Conservation (phyloP, 345 rosid genomes). For the Angophora floribunda region DNA sequence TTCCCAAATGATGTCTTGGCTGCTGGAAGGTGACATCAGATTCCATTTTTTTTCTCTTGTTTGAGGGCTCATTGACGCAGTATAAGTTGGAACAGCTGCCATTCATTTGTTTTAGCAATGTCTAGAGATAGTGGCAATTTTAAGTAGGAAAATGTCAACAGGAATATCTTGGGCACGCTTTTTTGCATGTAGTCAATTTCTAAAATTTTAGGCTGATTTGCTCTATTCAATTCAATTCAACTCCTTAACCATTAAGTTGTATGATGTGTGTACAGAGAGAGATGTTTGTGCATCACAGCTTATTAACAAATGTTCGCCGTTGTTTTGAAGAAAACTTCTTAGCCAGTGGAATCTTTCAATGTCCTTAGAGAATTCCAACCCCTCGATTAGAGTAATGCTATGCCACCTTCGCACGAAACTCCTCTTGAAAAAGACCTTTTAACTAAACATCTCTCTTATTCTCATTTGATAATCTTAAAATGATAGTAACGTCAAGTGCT, state of each 20-base stretch:
- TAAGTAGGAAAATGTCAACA: not conserved
- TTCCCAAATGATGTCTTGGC: not conserved
- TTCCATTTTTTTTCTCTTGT: not conserved
- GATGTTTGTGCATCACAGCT: not conserved
- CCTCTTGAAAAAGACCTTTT: constrained; percentile 9
- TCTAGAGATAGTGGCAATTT: not conserved
- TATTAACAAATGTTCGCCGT: not conserved
- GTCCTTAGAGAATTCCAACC: not conserved
- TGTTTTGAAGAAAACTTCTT: not conserved
- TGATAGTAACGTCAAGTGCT: not conserved
- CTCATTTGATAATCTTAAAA: not conserved
- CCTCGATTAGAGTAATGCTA: not conserved
- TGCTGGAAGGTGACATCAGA: not conserved
- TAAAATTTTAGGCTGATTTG: not conserved
- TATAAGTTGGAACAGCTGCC: not conserved
- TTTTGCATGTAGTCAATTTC: not conserved
- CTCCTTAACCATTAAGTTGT: not conserved
- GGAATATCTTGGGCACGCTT: not conserved
- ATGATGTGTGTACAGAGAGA: not conserved
- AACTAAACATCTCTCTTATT: not conserved
- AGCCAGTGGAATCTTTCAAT: not conserved
- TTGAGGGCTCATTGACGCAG: not conserved
- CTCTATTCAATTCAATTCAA: not conserved
- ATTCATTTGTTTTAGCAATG: not conserved
- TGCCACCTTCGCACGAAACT: not conserved